Evolutionary conservation across 73 alveolate species (phyloP).

Genomic region (Tetrahymena elliotti): DNA sequence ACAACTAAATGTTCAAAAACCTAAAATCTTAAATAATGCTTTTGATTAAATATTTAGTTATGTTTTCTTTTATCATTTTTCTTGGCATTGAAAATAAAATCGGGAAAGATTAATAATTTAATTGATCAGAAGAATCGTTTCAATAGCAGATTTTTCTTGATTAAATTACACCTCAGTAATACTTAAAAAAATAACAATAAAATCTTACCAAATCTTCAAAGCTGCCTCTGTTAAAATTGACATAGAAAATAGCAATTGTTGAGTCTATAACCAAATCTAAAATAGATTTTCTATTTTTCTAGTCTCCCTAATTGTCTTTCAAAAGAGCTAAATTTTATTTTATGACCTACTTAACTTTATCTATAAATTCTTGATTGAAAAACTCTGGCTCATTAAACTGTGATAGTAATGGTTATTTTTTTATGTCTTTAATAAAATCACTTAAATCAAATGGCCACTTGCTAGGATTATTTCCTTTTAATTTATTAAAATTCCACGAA

Average conservation of each 20-base stretch:
- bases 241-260: neutral
- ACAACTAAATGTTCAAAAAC: no score
- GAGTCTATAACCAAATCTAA: neutral
- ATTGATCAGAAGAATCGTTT: neutral
- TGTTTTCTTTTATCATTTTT: neutral
- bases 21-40: no score
- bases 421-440: neutral
- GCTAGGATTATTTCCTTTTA: neutral
- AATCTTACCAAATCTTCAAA: neutral
- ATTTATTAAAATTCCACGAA: neutral
- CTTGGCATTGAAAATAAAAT: neutral
- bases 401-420: neutral
- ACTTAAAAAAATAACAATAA: neutral
- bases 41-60: no score
- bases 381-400: neutral
- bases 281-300: neutral
- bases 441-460: neutral
- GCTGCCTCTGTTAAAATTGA: neutral
- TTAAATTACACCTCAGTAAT: neutral
- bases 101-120: neutral
- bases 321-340: neutral
- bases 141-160: neutral
- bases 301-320: neutral
- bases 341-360: neutral
- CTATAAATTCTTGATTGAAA: neutral